These are phyloP conservation scores for Penicillium samsonianum DNA, from an alignment of 495 filamentous ascomycete species.

Conservation along the genomic window DNA sequence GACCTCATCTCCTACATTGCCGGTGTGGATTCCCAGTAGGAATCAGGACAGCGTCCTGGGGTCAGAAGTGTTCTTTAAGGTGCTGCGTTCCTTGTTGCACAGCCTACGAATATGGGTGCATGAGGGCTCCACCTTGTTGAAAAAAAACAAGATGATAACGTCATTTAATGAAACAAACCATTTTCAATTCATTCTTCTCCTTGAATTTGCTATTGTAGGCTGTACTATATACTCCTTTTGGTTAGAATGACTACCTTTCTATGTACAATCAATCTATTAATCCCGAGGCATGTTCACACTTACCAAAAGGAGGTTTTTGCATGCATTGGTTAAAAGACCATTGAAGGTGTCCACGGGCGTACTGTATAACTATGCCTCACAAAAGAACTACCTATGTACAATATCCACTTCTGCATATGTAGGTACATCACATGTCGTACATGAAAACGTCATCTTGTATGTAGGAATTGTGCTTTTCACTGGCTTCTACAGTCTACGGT, in stretches of 20 bases:
- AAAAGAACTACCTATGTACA: background rate
- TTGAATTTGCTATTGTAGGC: background rate
- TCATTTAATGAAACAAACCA: constrained; percentile 37
- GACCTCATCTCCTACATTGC: constrained; percentile 93
- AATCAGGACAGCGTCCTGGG: constrained; percentile 40
- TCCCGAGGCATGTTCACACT: background rate
- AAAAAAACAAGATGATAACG: constrained; percentile 33
- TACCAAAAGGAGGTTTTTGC: too few relatives aligned
- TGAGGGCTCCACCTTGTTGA: constrained; percentile 13
- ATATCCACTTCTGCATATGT: too few relatives aligned
- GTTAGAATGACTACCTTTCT: background rate
- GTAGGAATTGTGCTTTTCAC: background rate
- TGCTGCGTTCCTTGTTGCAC: constrained; percentile 13
- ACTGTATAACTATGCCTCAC: background rate
- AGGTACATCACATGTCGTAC: background rate
- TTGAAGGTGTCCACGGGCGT: background rate
- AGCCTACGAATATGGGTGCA: constrained; percentile 10
- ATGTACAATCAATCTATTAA: too few relatives aligned
- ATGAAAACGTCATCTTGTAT: background rate
- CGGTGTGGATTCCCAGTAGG: constrained; percentile 72
- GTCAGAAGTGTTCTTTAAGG: constrained; percentile 43
- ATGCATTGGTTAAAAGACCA: background rate
- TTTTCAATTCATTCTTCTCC: constrained; percentile 22
- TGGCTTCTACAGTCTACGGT: background rate
- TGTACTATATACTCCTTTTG: background rate